Conservation (phyloP, 1,139 yeast species). For the Saccharomycopsis phalli region DNA sequence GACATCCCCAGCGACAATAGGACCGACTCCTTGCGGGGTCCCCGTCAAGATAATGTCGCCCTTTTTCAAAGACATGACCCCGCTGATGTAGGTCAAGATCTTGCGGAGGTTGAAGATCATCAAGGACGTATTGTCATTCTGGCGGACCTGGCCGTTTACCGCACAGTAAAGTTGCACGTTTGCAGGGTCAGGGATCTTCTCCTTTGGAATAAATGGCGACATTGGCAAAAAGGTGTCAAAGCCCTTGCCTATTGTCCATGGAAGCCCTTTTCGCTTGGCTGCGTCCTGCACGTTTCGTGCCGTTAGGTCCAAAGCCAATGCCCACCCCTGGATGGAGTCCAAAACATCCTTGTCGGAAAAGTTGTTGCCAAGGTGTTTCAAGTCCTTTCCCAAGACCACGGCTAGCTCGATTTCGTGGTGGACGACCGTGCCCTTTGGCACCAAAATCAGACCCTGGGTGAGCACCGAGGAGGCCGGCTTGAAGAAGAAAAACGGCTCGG, state of each 20-base stretch:
- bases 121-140: conserved; percentile 68
- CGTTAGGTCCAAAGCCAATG: conserved; percentile 85
- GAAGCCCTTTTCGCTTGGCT: conserved; percentile 88
- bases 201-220: conserved; percentile 60
- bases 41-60: conserved; percentile 93
- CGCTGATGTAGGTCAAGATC: conserved; percentile 71
- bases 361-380: conserved; percentile 48
- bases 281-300: conserved; percentile 94
- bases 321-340: conserved; percentile 75
- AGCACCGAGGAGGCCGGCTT: conserved; percentile 72
- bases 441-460: conserved; percentile 47
- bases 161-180: conserved; percentile 56
- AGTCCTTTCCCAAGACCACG: conserved; percentile 53
- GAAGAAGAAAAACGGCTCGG: conserved; percentile 81
- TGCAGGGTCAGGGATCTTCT: conserved; percentile 62
- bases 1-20: conserved; percentile 65
- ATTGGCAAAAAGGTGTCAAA: conserved; percentile 92
- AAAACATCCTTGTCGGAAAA: conserved; percentile 63
- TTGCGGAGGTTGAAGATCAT: conserved; percentile 86
- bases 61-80: conserved; percentile 80
- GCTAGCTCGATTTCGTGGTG: conserved; percentile 96
- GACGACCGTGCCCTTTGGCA: conserved; percentile 73
- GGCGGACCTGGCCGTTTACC: conserved; percentile 65
- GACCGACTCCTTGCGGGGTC: conserved; percentile 97
- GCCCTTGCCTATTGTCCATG: conserved; percentile 96